Conservation (phyloP, 2,329 filamentous ascomycete species). For the Xylariaceae sp. region DNA sequence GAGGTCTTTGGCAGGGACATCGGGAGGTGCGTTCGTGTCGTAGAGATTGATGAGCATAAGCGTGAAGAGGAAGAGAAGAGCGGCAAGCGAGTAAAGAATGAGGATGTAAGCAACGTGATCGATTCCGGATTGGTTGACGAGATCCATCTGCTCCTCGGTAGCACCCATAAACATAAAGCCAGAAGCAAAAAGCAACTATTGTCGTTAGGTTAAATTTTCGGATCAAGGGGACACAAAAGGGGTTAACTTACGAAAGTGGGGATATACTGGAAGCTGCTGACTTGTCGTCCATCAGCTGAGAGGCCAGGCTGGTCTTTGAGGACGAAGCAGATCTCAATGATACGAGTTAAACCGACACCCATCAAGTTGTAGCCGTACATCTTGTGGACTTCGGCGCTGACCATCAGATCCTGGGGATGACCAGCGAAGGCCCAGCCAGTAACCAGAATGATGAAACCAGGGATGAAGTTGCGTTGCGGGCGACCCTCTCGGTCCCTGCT, state of each 20-base stretch:
- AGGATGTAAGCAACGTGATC: slow-evolving; percentile 90
- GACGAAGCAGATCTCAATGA: slow-evolving; percentile 89
- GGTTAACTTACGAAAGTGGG: slow-evolving; percentile 61
- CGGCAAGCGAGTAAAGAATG: slow-evolving; percentile 85
- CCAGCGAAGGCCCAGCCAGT: slow-evolving; percentile 96
- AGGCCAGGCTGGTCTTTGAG: slow-evolving; percentile 66
- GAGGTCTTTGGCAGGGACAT: slow-evolving; percentile 33
- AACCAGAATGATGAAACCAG: slow-evolving; percentile 82
- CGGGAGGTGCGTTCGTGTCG: slow-evolving; percentile 53
- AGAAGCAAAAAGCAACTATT: slow-evolving; percentile 79
- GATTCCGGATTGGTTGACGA: slow-evolving; percentile 69
- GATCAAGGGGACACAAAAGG: not conserved
- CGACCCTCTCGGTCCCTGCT: slow-evolving; percentile 77
- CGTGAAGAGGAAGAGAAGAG: slow-evolving; percentile 84
- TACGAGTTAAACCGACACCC: slow-evolving; percentile 76
- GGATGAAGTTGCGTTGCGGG: slow-evolving; percentile 89
- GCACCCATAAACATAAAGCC: slow-evolving; percentile 98
- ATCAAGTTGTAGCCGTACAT: slow-evolving; percentile 95
- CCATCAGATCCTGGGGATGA: slow-evolving; percentile 77
- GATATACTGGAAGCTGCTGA: slow-evolving; percentile 67
- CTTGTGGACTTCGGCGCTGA: slow-evolving; percentile 83
- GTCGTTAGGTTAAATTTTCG: slow-evolving; percentile 18
- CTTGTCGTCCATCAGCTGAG: slow-evolving; percentile 63
- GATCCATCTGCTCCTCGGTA: slow-evolving; percentile 89
- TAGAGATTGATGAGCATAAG: slow-evolving; percentile 85